phyloP scores from a whole-genome alignment of 345 rosid species.

The Kernera saxatilis region DNA sequence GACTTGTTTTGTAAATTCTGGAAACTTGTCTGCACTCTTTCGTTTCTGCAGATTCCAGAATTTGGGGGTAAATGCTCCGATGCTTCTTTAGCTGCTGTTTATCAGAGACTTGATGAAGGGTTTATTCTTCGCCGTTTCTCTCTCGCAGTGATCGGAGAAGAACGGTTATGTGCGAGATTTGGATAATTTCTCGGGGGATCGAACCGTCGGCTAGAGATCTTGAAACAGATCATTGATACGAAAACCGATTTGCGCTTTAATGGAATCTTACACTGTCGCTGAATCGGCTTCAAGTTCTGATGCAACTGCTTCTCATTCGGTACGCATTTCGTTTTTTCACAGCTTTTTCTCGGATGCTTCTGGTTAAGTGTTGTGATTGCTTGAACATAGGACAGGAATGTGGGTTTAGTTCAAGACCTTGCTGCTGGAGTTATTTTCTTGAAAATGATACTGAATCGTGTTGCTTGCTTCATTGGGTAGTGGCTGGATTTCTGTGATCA shows the following conservation, averaged over 20 bases:
- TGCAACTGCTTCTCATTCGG: slow-evolving; percentile 23
- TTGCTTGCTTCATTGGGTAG: too few species aligned
- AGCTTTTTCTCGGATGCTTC: not conserved
- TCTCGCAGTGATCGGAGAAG: not conserved
- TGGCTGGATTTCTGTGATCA: not conserved
- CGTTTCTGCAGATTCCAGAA: slow-evolving; percentile 22
- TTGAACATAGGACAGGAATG: not conserved
- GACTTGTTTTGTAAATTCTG: slow-evolving; percentile 19
- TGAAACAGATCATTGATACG: slow-evolving; percentile 11
- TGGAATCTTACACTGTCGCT: slow-evolving; percentile 17
- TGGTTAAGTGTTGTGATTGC: not conserved
- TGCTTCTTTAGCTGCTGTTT: not conserved
- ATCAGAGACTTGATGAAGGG: slow-evolving; percentile 1
- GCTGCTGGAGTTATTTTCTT: not conserved
- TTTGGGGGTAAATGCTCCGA: slow-evolving; percentile 26
- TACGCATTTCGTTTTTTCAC: slow-evolving; percentile 11
- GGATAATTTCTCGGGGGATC: not conserved
- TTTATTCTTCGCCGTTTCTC: not conserved
- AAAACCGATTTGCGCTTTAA: not conserved
- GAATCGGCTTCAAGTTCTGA: slow-evolving; percentile 12
- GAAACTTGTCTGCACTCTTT: slow-evolving; percentile 18
- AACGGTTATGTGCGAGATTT: slow-evolving; percentile 15
- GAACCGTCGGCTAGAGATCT: slow-evolving; percentile 23
- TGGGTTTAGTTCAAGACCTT: slow-evolving; percentile 14
- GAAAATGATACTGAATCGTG: not conserved